These are phyloP conservation scores for Leccinum holopus DNA, from an alignment of 1,284 basidiomycete species.

Conservation along the genomic window DNA sequence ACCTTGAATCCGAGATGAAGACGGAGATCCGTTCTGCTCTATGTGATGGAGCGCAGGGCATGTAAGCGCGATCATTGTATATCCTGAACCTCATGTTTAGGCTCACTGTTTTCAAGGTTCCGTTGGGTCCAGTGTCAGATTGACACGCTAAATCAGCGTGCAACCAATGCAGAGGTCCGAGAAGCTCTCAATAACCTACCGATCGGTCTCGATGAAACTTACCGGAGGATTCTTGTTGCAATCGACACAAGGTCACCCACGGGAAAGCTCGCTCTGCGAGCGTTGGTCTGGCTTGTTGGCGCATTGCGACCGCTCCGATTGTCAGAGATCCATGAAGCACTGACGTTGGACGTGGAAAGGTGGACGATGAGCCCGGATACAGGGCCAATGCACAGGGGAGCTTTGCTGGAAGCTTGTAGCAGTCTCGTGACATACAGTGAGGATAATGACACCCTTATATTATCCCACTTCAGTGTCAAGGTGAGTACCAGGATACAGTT, in stretches of 20 bases:
- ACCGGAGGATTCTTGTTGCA: constrained; percentile 6
- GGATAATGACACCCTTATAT: constrained; percentile 10
- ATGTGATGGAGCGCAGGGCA: constrained; percentile 12
- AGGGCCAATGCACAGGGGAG: constrained; percentile 2
- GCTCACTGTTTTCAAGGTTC: constrained; percentile 8
- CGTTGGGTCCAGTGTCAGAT: constrained; percentile 16
- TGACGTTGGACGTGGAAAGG: not conserved
- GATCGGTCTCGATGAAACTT: constrained; percentile 12
- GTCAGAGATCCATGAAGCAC: constrained; percentile 6
- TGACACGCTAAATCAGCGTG: constrained; percentile 7
- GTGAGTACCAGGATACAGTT: not conserved
- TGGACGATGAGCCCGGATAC: not conserved
- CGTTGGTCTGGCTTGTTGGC: constrained; percentile 7
- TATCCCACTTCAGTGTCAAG: constrained; percentile 18
- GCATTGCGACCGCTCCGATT: constrained; percentile 8
- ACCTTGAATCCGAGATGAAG: constrained; percentile 1
- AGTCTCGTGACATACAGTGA: constrained; percentile 13
- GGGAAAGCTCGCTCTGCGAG: constrained; percentile 9
- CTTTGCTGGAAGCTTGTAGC: constrained; percentile 4
- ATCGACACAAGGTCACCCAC: not conserved
- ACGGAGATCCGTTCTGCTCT: constrained; percentile 4
- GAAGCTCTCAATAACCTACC: constrained; percentile 10
- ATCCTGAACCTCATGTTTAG: not conserved
- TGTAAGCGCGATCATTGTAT: constrained; percentile 8
- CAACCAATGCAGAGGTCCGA: constrained; percentile 7